Conservation (phyloP, 2,329 filamentous ascomycete species). For the Ophiostoma sp. region DNA sequence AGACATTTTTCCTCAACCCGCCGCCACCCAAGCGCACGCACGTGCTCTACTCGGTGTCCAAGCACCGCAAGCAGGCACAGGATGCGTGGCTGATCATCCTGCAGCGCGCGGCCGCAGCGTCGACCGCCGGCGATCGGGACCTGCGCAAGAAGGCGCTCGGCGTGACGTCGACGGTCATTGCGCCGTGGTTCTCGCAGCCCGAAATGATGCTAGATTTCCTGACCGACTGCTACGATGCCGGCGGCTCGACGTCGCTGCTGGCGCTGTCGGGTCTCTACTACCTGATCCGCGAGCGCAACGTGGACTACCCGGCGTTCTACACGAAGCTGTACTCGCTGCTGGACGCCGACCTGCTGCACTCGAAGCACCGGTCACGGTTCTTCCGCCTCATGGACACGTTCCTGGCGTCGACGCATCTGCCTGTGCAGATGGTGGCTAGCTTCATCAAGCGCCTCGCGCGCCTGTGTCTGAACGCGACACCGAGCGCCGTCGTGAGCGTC, state of each 20-base stretch:
- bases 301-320: constrained; percentile 95
- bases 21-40: constrained; percentile 63
- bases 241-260: constrained; percentile 79
- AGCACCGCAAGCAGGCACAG: constrained; percentile 75
- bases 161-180: constrained; percentile 69
- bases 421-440: constrained; percentile 82
- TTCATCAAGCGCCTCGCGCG: constrained; percentile 92
- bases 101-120: constrained; percentile 47
- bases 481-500: constrained; percentile 79
- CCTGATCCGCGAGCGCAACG: constrained; percentile 84
- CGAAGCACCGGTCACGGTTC: constrained; percentile 87
- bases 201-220: constrained; percentile 94
- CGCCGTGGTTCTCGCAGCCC: constrained; percentile 82
- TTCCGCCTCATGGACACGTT: constrained; percentile 90
- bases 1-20: constrained; percentile 59
- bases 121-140: constrained; percentile 46
- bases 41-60: constrained; percentile 56
- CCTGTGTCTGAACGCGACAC: constrained; percentile 79
- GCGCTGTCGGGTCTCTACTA: constrained; percentile 92
- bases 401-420: constrained; percentile 84
- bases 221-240: constrained; percentile 84
- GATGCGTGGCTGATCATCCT: constrained; percentile 81
- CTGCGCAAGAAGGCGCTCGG: constrained; percentile 75
- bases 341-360: constrained; percentile 80
- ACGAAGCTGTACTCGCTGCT: constrained; percentile 88